These are phyloP conservation scores for Naematelia encephala DNA, from an alignment of 768 basidiomycete species.

Conservation along the genomic window DNA sequence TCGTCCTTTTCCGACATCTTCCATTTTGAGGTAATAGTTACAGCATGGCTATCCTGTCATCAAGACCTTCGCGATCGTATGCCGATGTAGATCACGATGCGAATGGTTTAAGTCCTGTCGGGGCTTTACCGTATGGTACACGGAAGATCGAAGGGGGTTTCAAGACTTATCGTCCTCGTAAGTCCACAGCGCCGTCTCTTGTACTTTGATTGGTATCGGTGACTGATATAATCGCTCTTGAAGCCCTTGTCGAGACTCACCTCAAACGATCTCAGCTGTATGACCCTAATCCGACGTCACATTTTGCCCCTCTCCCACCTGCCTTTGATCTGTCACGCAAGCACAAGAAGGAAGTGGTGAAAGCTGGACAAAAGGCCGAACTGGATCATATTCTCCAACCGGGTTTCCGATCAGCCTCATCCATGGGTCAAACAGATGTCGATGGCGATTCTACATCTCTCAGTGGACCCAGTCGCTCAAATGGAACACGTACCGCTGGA, in stretches of 20 bases:
- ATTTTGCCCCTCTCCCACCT: conserved; percentile 40
- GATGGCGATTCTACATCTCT: conserved; percentile 23
- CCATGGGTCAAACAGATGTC: not conserved
- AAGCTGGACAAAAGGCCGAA: conserved; percentile 37
- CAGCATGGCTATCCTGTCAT: conserved; percentile 21
- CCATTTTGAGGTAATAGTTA: not conserved
- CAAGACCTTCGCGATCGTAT: conserved; percentile 39
- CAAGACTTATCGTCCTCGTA: conserved; percentile 44
- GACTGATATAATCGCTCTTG: too few species aligned
- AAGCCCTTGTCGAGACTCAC: conserved; percentile 42
- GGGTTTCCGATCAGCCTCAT: conserved; percentile 26
- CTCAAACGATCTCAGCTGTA: conserved; percentile 24
- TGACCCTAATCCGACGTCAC: conserved; percentile 34
- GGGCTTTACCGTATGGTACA: conserved; percentile 14
- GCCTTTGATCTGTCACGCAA: conserved; percentile 27
- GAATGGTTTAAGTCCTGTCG: conserved; percentile 27
- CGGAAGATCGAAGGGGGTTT: conserved; percentile 28
- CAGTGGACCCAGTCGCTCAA: conserved; percentile 23
- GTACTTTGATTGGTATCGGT: not conserved
- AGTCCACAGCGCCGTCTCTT: conserved; percentile 8
- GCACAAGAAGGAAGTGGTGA: conserved; percentile 28
- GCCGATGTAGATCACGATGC: conserved; percentile 34
- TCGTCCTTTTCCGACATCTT: not conserved
- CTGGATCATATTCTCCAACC: conserved; percentile 43
- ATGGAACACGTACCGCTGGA: conserved; percentile 11